Evolutionary conservation across 176 grass and related monocot species (phyloP).

Genomic region (Cenchrus americanus): DNA sequence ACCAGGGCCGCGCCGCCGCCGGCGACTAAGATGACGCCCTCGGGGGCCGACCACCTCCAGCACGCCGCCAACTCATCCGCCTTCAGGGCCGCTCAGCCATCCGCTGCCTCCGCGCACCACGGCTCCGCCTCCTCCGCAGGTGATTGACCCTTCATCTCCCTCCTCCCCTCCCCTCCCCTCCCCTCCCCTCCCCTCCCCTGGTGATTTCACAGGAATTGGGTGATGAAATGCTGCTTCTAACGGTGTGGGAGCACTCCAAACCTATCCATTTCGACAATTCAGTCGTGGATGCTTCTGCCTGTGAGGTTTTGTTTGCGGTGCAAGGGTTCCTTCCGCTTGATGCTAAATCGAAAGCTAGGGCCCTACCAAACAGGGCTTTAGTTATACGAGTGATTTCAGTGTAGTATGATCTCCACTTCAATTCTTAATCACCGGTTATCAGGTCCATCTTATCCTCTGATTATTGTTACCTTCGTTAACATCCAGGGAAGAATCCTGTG

Average conservation of each 20-base stretch:
- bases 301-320: not conserved
- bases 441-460: not conserved
- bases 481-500: conserved; percentile 48
- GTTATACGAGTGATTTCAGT: not conserved
- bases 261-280: not conserved
- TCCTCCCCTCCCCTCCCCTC: no score
- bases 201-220: not conserved
- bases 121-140: conserved; percentile 62
- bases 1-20: conserved; percentile 27
- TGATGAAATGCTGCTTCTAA: not conserved
- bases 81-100: conserved; percentile 47
- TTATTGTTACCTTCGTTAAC: not conserved
- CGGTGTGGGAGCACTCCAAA: not conserved
- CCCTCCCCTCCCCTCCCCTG: no score
- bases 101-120: conserved; percentile 1
- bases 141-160: not conserved
- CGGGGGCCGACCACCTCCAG: conserved; percentile 51
- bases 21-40: conserved; percentile 46
- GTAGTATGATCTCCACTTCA: not conserved
- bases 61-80: conserved; percentile 38
- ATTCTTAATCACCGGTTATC: not conserved
- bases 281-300: not conserved
- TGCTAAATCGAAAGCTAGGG: not conserved
- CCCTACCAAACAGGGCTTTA: not conserved
- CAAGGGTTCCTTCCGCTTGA: not conserved